Conservation (phyloP, 2,329 filamentous ascomycete species). For the Penicillium sp. region DNA sequence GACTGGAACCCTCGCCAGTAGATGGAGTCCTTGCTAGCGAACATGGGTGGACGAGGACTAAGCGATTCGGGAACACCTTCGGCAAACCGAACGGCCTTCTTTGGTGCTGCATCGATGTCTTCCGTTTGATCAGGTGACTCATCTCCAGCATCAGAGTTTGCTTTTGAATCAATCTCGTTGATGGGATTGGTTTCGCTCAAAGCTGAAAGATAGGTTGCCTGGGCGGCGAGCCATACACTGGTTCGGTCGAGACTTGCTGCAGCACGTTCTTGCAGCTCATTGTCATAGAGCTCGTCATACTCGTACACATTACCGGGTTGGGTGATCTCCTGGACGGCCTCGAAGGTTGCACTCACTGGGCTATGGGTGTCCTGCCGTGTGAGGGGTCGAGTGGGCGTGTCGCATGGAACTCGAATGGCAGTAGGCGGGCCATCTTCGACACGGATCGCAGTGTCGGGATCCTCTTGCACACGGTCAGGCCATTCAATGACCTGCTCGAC, state of each 20-base stretch:
- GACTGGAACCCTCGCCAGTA: slow-evolving; percentile 89
- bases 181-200: slow-evolving; percentile 63
- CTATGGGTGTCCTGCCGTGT: slow-evolving; percentile 39
- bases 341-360: slow-evolving; percentile 35
- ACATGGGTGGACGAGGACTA: slow-evolving; percentile 43
- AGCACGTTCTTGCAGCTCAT: slow-evolving; percentile 73
- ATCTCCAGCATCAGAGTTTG: slow-evolving; percentile 13
- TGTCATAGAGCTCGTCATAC: slow-evolving; percentile 76
- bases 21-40: slow-evolving; percentile 71
- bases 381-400: slow-evolving; percentile 39
- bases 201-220: slow-evolving; percentile 76
- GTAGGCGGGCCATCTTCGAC: slow-evolving; percentile 42
- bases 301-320: slow-evolving; percentile 62
- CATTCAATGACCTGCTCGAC: slow-evolving; percentile 73
- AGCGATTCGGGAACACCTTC: slow-evolving; percentile 47
- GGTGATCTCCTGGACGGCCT: slow-evolving; percentile 60
- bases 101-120: slow-evolving; percentile 33
- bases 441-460: slow-evolving; percentile 44
- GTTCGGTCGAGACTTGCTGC: slow-evolving; percentile 82
- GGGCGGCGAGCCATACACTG: slow-evolving; percentile 82
- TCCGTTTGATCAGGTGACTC: slow-evolving; percentile 24
- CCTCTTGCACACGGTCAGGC: slow-evolving; percentile 46
- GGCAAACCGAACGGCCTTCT: slow-evolving; percentile 41
- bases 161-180: slow-evolving; percentile 51
- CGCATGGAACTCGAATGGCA: slow-evolving; percentile 56